Evolutionary conservation across 306 rosid species (phyloP), one percentile per base, ranked within the genome.

Genomic region (Cotoneaster glaucophyllus): DNA sequence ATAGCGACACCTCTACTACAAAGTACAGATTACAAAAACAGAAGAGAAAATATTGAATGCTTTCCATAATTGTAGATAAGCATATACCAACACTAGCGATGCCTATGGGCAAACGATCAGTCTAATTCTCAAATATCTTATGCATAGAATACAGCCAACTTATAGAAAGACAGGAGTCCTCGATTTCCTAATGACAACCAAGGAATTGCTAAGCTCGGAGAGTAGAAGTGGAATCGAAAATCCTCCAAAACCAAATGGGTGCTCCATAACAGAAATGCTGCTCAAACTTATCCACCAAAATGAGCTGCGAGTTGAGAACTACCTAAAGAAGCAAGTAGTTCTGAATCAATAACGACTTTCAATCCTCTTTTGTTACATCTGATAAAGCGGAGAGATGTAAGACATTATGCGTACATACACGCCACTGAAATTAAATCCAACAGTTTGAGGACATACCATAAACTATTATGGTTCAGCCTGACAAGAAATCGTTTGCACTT

Each of bases 391-490:
- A 81, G 69, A 78, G 70, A 75, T 77, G 66, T 73, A 72, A 70
- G 67, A 79, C 44, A 50, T 59, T 53, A 34, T 41, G 71, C 56
- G 28, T 50, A 34, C 52, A 74, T 70, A 79, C 76, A 72, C 24
- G 54, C 70, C 64, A 45, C 64, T 31, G 79, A 79, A 76, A 79
- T 83, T 77, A 43, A 84, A 80, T 77, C 83, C 68, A 52, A 26
- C 48, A 69, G 75, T 77, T 58, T 84, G 80, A 76, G 73, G 87
- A 82, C 83, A 71, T 86, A 83, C 89, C 90, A 66, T 64, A 76
- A 70, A 68, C 28, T 71, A 65, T 66, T 83, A 75, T 75, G 78
- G 69, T 74, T 57, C 80, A 78, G 76, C 84, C 78, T 77, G 64
- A 69, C 56, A 71, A 64, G 34, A 80, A 73, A 41, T 73, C 24